Evolutionary conservation across 257 asterid genomes (phyloP).

Genomic region (Solanum piurae): DNA sequence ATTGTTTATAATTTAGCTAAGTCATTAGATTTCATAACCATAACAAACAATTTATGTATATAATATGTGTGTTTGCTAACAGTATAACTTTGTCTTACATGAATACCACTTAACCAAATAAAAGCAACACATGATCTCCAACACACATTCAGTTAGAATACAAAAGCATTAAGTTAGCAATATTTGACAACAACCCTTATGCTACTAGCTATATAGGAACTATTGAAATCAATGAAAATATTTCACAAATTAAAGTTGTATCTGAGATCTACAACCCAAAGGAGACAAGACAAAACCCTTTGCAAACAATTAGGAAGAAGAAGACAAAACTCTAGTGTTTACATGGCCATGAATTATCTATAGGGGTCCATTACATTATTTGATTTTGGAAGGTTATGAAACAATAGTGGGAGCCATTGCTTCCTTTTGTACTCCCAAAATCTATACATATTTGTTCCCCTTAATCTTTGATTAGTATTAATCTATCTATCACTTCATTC

Average conservation of each 20-base stretch:
- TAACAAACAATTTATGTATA: background rate
- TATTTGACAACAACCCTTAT: background rate
- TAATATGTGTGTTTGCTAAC: background rate
- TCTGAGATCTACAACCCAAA: background rate
- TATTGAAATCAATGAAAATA: background rate
- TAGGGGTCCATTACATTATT: background rate
- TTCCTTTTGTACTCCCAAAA: constrained; percentile 27
- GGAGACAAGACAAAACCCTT: constrained; percentile 1
- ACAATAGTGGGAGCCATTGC: constrained; percentile 21
- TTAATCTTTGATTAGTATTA: background rate
- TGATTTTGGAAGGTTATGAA: background rate
- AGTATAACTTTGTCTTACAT: background rate
- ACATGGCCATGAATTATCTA: constrained; percentile 9
- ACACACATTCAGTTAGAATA: background rate
- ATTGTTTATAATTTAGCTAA: background rate
- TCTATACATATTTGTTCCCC: constrained; percentile 31
- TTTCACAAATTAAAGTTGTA: constrained; percentile 8
- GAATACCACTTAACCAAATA: background rate
- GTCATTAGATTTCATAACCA: background rate
- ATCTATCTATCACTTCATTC: background rate
- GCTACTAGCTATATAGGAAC: background rate
- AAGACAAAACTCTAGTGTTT: background rate
- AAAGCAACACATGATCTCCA: background rate
- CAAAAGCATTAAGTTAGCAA: background rate
- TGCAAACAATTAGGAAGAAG: background rate